Evolutionary conservation across 495 filamentous ascomycete species (phyloP).

Genomic region (Penicillium dipodomyicola): DNA sequence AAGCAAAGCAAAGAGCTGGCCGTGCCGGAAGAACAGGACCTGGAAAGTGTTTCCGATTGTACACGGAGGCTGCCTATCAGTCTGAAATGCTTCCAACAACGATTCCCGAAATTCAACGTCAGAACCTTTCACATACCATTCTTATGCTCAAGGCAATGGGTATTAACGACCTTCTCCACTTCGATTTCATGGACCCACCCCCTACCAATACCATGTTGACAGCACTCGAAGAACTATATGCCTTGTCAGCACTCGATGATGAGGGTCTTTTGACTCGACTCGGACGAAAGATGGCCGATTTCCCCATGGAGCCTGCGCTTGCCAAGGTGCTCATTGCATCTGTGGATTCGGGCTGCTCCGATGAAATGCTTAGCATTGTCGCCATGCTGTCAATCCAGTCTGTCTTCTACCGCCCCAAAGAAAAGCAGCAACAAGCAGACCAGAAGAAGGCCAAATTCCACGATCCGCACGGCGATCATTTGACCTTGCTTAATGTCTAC

Average conservation of each 20-base stretch:
- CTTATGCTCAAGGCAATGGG: slow-evolving; percentile 99
- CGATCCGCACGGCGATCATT: slow-evolving; percentile 89
- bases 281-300: slow-evolving; percentile 96
- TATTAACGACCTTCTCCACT: slow-evolving; percentile 95
- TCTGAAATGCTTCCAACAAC: slow-evolving; percentile 96
- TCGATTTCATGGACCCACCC: slow-evolving; percentile 98
- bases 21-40: slow-evolving; percentile 93
- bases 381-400: slow-evolving; percentile 86
- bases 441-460: slow-evolving; percentile 98
- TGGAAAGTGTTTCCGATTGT: slow-evolving; percentile 93
- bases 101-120: slow-evolving; percentile 94
- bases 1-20: slow-evolving; percentile 91
- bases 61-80: slow-evolving; percentile 94
- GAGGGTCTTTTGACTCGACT: slow-evolving; percentile 92
- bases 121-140: slow-evolving; percentile 92
- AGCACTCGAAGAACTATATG: slow-evolving; percentile 92
- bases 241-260: slow-evolving; percentile 87
- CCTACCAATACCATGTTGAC: slow-evolving; percentile 97
- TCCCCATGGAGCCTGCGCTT: slow-evolving; percentile 87
- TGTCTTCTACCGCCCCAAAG: slow-evolving; percentile 92
- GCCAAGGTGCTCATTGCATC: slow-evolving; percentile 88
- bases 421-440: slow-evolving; percentile 93
- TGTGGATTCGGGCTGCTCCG: slow-evolving; percentile 82
- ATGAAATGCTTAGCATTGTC: slow-evolving; percentile 91
- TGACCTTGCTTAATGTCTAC: slow-evolving; percentile 95